Evolutionary conservation across 345 rosid genomes (phyloP).

Genomic region (Melaleuca quinquenervia): DNA sequence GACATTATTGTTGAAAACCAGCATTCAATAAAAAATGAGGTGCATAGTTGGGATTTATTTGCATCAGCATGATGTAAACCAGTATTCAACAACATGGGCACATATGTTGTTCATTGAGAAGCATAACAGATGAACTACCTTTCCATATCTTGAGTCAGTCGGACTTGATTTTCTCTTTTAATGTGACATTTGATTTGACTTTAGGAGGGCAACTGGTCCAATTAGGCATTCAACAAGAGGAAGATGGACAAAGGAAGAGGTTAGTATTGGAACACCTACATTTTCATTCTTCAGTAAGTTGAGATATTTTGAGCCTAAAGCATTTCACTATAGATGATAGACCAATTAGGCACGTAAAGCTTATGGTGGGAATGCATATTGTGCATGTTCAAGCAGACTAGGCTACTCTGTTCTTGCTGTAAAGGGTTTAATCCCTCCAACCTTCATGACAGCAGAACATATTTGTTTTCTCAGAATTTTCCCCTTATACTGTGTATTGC

Average conservation of each 20-base stretch:
- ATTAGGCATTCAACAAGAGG: slow-evolving; percentile 19
- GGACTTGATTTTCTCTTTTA: not conserved
- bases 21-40: not conserved
- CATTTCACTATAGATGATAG: not conserved
- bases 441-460: not conserved
- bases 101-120: not conserved
- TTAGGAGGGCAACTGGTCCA: slow-evolving; percentile 25
- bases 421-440: not conserved
- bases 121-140: not conserved
- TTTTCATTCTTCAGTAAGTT: not conserved
- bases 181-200: not conserved
- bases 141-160: not conserved
- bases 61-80: not conserved
- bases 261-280: slow-evolving; percentile 1
- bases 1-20: not conserved
- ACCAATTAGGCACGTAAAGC: not conserved
- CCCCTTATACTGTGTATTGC: not conserved
- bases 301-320: not conserved
- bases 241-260: slow-evolving; percentile 45
- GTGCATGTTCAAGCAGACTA: not conserved
- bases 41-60: not conserved
- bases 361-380: not conserved
- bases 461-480: not conserved
- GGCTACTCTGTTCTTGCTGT: not conserved
- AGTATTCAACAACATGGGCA: not conserved